Conservation (phyloP, 352 stramenopile genomes). For the Globisporangium mamillatum region DNA sequence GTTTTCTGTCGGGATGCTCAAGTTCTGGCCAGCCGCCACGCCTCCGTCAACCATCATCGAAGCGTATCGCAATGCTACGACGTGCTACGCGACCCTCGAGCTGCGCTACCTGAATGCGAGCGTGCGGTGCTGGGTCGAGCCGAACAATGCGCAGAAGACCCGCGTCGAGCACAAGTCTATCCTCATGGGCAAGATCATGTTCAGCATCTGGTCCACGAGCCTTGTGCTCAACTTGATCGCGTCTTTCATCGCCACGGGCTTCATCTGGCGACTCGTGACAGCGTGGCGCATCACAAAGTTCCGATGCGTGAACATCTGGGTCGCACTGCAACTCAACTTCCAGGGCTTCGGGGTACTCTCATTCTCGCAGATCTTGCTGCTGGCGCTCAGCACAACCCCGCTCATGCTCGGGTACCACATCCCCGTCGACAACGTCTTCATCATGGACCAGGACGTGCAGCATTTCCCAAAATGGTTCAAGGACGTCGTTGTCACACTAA, state of each 20-base stretch:
- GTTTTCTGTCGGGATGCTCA: slow-evolving; percentile 23
- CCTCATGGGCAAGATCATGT: slow-evolving; percentile 29
- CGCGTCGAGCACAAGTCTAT: slow-evolving; percentile 25
- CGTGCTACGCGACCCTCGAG: slow-evolving; percentile 35
- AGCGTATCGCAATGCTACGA: slow-evolving; percentile 25
- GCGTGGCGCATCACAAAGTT: slow-evolving; percentile 25
- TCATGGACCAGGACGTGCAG: slow-evolving; percentile 14
- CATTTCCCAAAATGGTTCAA: slow-evolving; percentile 23
- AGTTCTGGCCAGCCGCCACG: slow-evolving; percentile 31
- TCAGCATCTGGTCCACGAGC: slow-evolving; percentile 42
- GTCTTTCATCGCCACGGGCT: slow-evolving; percentile 24
- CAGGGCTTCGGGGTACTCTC: slow-evolving; percentile 34
- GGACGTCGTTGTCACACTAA: slow-evolving; percentile 28
- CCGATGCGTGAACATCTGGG: slow-evolving; percentile 26
- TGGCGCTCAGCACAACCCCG: slow-evolving; percentile 27
- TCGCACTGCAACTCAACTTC: slow-evolving; percentile 35
- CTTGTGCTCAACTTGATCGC: slow-evolving; percentile 36
- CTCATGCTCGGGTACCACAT: slow-evolving; percentile 32
- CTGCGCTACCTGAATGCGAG: slow-evolving; percentile 35
- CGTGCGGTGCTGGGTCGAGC: slow-evolving; percentile 37
- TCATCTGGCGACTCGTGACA: slow-evolving; percentile 21
- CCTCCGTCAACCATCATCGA: slow-evolving; percentile 32
- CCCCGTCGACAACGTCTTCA: slow-evolving; percentile 28
- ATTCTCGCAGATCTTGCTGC: slow-evolving; percentile 27
- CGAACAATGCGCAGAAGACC: slow-evolving; percentile 17